Evolutionary conservation across 768 basidiomycete species (phyloP), one percentile per base, ranked within the genome.

Genomic region (Stropharia rugosoannulata): DNA sequence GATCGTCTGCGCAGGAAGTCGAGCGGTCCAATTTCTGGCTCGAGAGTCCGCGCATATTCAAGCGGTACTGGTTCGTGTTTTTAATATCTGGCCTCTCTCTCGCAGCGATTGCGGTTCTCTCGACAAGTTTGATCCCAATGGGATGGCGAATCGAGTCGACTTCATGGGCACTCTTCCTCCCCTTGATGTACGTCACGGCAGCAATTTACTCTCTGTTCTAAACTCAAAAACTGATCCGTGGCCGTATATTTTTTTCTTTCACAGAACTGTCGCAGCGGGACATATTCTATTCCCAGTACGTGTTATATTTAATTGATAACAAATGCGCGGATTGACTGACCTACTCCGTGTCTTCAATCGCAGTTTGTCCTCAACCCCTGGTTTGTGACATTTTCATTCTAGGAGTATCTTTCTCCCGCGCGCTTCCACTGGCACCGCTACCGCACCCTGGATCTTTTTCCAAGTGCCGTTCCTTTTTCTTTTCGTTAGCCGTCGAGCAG

Each of bases 11-110:
- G 51, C 39, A 93, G 81, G 89, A 91, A 70, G 90, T 95, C 39
- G 87, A 94, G 70, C 79, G 83, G 46, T 90, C 89, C 5, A 95
- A 94, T 67, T 94, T 96, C 77, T 94, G 90, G 82, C 82, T 89
- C 53, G 93, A 96, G 69, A 84, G 94, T 11, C 94, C 94, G 1
- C 82, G 83, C 54, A 93, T 95, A 66, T 74, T 87, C 65, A 84
- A 84, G 59, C 86, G 92, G 3, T 95, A 91, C 74, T 85, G 88
- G 78, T 63, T 83, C 45, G 80, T 82, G 41, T 77, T 91, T 58
- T 55, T 80, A 16, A 53, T 90, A 18, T 85, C 81, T 44, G 73
- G 84, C 60, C 53, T 77, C 15, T 58, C 75, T 10, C 75, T 87
- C 57, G 77, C 71, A 8, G 75, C 68, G 42, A 86, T 93, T 66